phyloP scores from a whole-genome alignment of 306 rosid genomes.

The Casuarina cunninghamiana region DNA sequence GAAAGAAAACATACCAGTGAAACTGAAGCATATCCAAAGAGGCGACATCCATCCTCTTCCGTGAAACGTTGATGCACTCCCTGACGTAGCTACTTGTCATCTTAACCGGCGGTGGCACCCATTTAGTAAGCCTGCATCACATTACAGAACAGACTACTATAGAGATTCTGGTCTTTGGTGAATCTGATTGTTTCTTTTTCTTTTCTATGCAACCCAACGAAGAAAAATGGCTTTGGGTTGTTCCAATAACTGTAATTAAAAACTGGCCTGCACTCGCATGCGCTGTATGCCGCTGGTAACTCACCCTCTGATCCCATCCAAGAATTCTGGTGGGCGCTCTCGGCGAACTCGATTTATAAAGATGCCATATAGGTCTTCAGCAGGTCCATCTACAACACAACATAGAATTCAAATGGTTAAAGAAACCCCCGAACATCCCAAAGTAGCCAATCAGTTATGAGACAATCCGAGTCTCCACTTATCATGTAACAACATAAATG shows the following conservation, averaged over 20 bases:
- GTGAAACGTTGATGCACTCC: slow-evolving; percentile 77
- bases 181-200: too few relatives aligned
- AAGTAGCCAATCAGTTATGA: not conserved
- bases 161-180: slow-evolving; percentile 8
- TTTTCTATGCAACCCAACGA: not conserved
- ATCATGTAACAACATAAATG: not conserved
- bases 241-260: not conserved
- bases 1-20: slow-evolving; percentile 65
- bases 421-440: not conserved
- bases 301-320: slow-evolving; percentile 88
- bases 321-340: slow-evolving; percentile 81
- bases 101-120: slow-evolving; percentile 99
- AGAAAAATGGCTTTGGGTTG: not conserved
- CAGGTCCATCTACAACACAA: slow-evolving; percentile 80
- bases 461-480: slow-evolving; percentile 11
- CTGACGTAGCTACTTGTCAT: slow-evolving; percentile 86
- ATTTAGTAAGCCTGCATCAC: slow-evolving; percentile 84
- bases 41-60: slow-evolving; percentile 94
- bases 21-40: slow-evolving; percentile 99
- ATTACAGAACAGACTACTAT: slow-evolving; percentile 23
- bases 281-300: slow-evolving; percentile 23
- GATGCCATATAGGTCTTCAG: slow-evolving; percentile 89
- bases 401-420: slow-evolving; percentile 5
- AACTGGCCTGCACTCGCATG: not conserved
- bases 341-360: slow-evolving; percentile 89